Evolutionary conservation across 345 rosid genomes (phyloP), one percentile per base, ranked within the genome.

Genomic region (Populus ilicifolia): DNA sequence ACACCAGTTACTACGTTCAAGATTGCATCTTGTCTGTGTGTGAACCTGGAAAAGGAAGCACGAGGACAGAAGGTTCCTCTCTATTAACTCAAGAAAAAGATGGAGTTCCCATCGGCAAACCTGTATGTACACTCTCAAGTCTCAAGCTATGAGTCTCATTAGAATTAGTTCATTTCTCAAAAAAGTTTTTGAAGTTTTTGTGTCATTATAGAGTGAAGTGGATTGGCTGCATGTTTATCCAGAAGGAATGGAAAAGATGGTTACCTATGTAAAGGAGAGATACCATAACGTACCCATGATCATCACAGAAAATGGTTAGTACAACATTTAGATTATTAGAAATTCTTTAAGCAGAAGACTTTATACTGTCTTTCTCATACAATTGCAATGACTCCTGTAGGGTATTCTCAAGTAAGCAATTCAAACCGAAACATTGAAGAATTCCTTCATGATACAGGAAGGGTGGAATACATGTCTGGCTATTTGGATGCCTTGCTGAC

Each of bases 291-390:
- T 43, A 38, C 88, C 90, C 30, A 85, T 90, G 88, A 83, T 79
- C 83, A 85, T 90, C 8, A 87, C 89, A 59, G 90, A 86, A 78
- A 88, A 88, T 80, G 93, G 92, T 85, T 63, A 80, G 83, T 67
- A 25, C 20, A 2, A 30, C 8, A 3, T 11, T 29, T 1, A 29
- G 33, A 7, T 2, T 29, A 30, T 4, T 46, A 46, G 17, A 14
- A 12, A 46, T 46, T 46, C 50, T 13, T 46, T 46, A 14, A 13
- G 50, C 50, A 46, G 18, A 46, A 46, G 3, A 13, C 5, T 2
- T 14, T 46, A 9, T 41, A 46, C 16, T 46, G 16, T 4, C 50
- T 46, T 46, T 14, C 50, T 46, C 4, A 46, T 46, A 46, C 17
- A 46, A 46, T 46, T 46, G 50, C 50, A 13, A 12, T 38, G 54